Conservation (phyloP, 2,329 filamentous ascomycete species). For the Exophiala aquamarina region DNA sequence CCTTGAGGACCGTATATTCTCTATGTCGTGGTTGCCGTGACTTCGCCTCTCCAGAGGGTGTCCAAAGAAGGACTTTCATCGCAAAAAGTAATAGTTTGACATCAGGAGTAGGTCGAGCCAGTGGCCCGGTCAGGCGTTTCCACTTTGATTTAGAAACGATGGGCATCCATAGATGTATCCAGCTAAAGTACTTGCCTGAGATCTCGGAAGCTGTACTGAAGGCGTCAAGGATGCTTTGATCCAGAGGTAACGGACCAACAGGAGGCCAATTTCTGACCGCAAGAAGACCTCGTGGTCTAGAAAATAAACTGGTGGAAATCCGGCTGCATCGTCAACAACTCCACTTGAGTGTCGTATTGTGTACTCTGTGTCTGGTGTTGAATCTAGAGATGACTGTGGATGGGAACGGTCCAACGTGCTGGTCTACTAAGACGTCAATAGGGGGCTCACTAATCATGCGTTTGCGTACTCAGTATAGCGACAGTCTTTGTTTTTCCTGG, state of each 20-base stretch:
- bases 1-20: not conserved
- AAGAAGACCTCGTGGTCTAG: not conserved
- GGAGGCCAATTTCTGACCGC: not conserved
- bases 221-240: not conserved
- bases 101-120: not conserved
- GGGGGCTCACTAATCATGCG: not conserved
- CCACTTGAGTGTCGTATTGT: not conserved
- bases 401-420: not conserved
- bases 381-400: not conserved
- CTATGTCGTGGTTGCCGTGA: not conserved
- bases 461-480: not conserved
- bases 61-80: constrained; percentile 1
- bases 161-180: constrained; percentile 1
- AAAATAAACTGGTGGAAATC: not conserved
- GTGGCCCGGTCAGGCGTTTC: not conserved
- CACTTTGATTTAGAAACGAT: not conserved
- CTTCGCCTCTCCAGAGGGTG: not conserved
- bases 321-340: not conserved
- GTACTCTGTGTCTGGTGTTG: not conserved
- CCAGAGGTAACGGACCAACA: not conserved
- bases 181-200: not conserved
- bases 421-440: not conserved
- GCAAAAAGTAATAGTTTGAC: not conserved
- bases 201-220: not conserved
- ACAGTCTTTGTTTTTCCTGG: not conserved